phyloP scores from a whole-genome alignment of 768 basidiomycete species.

The Leccinum truebloodii region DNA sequence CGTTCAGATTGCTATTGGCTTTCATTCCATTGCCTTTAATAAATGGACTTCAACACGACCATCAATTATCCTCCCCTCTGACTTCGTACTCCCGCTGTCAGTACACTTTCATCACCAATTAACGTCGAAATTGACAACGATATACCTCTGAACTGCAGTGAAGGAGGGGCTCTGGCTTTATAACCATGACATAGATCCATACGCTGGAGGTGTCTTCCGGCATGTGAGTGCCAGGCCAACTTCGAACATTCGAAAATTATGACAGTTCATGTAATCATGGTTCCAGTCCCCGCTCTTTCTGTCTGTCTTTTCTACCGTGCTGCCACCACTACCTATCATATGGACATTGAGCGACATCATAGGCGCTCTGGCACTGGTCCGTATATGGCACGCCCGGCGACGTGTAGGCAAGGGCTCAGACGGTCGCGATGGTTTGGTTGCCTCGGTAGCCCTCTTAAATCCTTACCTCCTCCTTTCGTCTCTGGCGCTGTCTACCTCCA shows the following conservation, averaged over 20 bases:
- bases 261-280: slow-evolving; percentile 1
- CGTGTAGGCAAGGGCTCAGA: slow-evolving; percentile 40
- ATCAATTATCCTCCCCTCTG: slow-evolving; percentile 78
- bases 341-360: slow-evolving; percentile 73
- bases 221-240: slow-evolving; percentile 58
- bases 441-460: slow-evolving; percentile 76
- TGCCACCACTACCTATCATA: slow-evolving; percentile 59
- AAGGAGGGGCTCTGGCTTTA: slow-evolving; percentile 88
- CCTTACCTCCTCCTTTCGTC: slow-evolving; percentile 84
- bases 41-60: slow-evolving; percentile 58
- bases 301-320: slow-evolving; percentile 68
- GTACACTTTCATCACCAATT: slow-evolving; percentile 28
- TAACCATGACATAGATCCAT: slow-evolving; percentile 78
- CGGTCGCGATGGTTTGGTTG: slow-evolving; percentile 60
- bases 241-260: not conserved
- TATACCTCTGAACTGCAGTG: slow-evolving; percentile 47
- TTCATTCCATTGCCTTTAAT: slow-evolving; percentile 47
- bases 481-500: slow-evolving; percentile 79
- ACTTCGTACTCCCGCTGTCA: slow-evolving; percentile 77
- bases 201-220: slow-evolving; percentile 81
- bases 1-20: slow-evolving; percentile 53
- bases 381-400: slow-evolving; percentile 68
- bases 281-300: slow-evolving; percentile 79
- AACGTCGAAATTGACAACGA: not conserved
- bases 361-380: slow-evolving; percentile 67